Evolutionary conservation across 2,329 filamentous ascomycete genomes (phyloP), one percentile per base, ranked within the genome.

Genomic region (Purpureocillium takamizusanense): DNA sequence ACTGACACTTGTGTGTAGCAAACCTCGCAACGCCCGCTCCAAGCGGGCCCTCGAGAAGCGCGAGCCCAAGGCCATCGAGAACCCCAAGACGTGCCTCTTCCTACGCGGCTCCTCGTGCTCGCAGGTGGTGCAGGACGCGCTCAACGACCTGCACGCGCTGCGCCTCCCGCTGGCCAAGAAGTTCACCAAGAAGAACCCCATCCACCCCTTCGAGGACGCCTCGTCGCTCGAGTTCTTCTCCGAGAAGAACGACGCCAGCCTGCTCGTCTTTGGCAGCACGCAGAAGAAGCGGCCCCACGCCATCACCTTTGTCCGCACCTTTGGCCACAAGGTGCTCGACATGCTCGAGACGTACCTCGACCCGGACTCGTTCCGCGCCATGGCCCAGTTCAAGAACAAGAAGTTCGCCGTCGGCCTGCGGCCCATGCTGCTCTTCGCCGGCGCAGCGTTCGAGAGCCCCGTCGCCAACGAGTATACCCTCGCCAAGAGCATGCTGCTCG

Each of bases 211-310:
- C 62, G 90, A 95, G 62, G 88, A 94, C 59, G 69, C 84, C 46
- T 72, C 82, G 21, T 90, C 84, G 38, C 76, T 97, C 49, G 87
- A 95, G 65, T 98, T 98, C 70, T 89, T 98, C 70, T 83, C 83
- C 46, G 81, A 89, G 58, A 98, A 97, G 70, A 98, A 98, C 66
- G 92, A 98, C 61, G 81, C 86, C 54, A 84, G 81, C 33, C 69
- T 95, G 35, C 74, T 95, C 48, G 74, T 92, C 48, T 94, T 94
- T 53, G 89, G 82, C 37, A 81, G 77, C 59, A 83, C 82, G 62
- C 86, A 76, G 61, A 98, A 97, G 74, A 98, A 97, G 74, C 76
- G 92, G n/a, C 89, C 89, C 5, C 88, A 98, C 63, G 82, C 81
- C 45, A 61, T 98, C 52, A 95, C 88, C 1, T 63, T 97, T 33